Base-by-base conservation (phyloP, 2,329 filamentous ascomycete genomes). In the Periconia digitata region DNA sequence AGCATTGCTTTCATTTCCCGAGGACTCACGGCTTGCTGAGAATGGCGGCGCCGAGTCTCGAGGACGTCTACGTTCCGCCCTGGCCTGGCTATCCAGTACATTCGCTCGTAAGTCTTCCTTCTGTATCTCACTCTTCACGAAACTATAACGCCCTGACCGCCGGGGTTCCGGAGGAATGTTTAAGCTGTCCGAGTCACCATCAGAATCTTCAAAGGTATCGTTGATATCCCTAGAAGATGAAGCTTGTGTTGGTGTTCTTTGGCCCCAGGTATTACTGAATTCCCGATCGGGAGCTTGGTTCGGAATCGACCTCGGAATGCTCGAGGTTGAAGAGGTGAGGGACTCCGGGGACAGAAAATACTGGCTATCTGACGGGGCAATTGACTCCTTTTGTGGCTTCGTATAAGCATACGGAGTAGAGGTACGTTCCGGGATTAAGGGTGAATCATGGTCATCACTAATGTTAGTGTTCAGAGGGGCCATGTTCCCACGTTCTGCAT, bases 301-400 rank as follows among this genome's bases (percentile, higher is more conserved):
- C 21, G 59, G 56, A 41, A 60, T 54, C 32, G 67, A 53, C 45
- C 58, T 54, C 50, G 66, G 49, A 56, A 62, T 47, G 57, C 58
- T 54, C 46, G 59, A 60, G 10, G 56, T 60, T 16, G 66, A 64
- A 6, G 76, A 74, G 22, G 74, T 75, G 35, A 76, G 66, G 5
- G 73, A 59, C 51, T 80, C 78, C 21, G 79, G 78, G 7, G 79
- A 78, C 16, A 79, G 66, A 42, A 75, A 72, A 22, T 68, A 74
- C 23, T 75, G 76, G 21, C 62, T 67, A 32, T 70, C 69, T 35
- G 70, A 70, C 1, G 63, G 62, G 5, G 66, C 60, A 46, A 47
- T 59, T 34, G 47, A 62, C 46, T 63, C 66, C 24, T 60, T 69
- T 29, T 69, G 62, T 5, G 70, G 59, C 42, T 69, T 73, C 7